A percentile compares a stretch with the other conserved stretches of the same genome.
Conservation (phyloP, 805 yeast species). For the Groenewaldozyma tartarivorans region DNA sequence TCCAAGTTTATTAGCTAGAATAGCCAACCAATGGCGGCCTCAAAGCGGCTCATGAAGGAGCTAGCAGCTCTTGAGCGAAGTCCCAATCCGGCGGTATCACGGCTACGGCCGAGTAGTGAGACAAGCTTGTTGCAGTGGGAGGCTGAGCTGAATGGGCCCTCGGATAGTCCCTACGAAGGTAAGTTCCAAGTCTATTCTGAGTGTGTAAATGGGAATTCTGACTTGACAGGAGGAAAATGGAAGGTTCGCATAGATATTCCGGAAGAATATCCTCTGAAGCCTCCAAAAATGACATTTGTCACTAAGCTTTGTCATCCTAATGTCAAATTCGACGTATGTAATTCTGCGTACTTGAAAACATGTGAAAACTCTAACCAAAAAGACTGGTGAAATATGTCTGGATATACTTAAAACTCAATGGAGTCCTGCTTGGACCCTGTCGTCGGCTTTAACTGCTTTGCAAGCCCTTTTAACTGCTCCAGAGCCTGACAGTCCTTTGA, state of each 20-base stretch:
- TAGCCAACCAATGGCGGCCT: no score
- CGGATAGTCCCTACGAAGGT: constrained; percentile 34
- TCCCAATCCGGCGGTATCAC: constrained; percentile 24
- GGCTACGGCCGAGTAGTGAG: constrained; percentile 18
- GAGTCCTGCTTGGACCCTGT: constrained; percentile 34
- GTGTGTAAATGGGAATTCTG: no score
- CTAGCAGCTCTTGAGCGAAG: constrained; percentile 17
- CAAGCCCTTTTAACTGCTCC: constrained; percentile 29
- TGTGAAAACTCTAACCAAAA: neutral
- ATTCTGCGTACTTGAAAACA: neutral
- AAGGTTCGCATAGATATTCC: constrained; percentile 33
- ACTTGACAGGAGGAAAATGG: constrained; percentile 40
- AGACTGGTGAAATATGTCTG: constrained; percentile 31
- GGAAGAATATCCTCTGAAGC: constrained; percentile 36
- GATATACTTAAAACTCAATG: constrained; percentile 29
- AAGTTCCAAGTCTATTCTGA: neutral
- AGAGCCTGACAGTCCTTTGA: constrained; percentile 30
- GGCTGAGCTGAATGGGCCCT: constrained; percentile 27
- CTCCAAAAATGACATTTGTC: constrained; percentile 39
- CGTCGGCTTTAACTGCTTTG: constrained; percentile 29
- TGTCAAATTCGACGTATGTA: constrained; percentile 24
- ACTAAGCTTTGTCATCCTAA: constrained; percentile 30
- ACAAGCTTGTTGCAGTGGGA: constrained; percentile 21
- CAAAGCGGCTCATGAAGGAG: constrained; percentile 23
- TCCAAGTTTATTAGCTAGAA: no score